phyloP scores from a whole-genome alignment of 2,329 filamentous ascomycete genomes.

The Pseudogymnoascus sp. region DNA sequence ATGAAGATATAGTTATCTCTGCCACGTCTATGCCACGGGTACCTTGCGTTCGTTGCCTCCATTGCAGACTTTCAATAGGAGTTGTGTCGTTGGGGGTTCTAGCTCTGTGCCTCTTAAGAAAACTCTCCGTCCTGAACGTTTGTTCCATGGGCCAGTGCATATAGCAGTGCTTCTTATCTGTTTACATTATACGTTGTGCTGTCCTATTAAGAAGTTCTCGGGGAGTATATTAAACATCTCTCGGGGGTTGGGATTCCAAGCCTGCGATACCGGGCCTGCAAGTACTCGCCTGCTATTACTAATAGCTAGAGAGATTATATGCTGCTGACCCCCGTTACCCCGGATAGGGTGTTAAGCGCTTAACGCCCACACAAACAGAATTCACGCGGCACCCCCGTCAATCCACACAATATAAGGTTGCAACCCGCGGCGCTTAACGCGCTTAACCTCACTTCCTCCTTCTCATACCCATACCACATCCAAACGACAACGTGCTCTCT shows the following conservation, averaged over 20 bases:
- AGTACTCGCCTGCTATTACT: background rate
- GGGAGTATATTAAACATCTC: background rate
- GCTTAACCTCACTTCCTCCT: background rate
- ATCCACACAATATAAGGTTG: background rate
- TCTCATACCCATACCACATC: background rate
- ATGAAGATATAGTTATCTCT: background rate
- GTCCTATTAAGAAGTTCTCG: background rate
- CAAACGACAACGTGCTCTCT: background rate
- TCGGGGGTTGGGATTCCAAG: background rate
- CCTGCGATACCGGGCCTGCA: background rate
- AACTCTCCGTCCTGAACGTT: background rate
- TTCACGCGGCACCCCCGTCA: slow-evolving; percentile 5
- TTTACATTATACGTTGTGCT: background rate
- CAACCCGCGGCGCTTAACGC: background rate
- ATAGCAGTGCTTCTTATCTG: background rate
- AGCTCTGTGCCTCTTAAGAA: background rate
- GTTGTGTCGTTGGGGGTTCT: background rate
- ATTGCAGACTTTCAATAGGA: background rate
- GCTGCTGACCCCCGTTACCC: background rate
- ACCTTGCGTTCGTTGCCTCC: background rate
- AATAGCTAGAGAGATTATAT: background rate
- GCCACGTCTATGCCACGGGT: background rate
- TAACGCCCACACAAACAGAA: background rate
- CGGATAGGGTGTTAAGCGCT: background rate
- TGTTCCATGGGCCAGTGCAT: background rate